Conservation (phyloP, 306 rosid species). For the Quercus rubra region DNA sequence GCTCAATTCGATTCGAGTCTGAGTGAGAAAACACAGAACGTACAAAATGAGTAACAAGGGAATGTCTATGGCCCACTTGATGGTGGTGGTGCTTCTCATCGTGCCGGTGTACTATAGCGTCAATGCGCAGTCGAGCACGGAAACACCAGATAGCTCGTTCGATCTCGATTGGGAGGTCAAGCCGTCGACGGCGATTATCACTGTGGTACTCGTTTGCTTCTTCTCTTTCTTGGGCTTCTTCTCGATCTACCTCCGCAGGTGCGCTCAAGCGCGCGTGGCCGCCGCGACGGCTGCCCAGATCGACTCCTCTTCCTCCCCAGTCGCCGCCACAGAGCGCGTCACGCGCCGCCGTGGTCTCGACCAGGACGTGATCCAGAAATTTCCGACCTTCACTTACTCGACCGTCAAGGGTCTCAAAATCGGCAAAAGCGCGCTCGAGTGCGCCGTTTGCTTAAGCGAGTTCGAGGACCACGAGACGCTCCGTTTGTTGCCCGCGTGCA, state of each 20-base stretch:
- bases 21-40: no score
- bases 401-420: constrained; percentile 48
- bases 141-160: background rate
- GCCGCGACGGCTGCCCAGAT: background rate
- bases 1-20: no score
- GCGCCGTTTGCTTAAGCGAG: constrained; percentile 71
- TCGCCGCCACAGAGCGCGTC: background rate
- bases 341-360: constrained; percentile 38
- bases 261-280: background rate
- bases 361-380: constrained; percentile 36
- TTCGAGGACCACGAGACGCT: constrained; percentile 59
- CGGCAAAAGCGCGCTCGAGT: constrained; percentile 53
- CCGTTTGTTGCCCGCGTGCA: constrained; percentile 62
- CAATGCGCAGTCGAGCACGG: background rate
- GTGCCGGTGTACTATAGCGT: background rate
- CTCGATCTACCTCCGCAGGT: background rate
- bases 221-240: background rate
- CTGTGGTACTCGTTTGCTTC: background rate
- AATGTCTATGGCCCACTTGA: background rate
- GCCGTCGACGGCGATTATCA: background rate
- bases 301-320: no score
- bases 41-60: background rate
- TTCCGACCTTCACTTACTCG: constrained; percentile 60
- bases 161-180: background rate
- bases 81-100: background rate